phyloP scores from a whole-genome alignment of 2,329 filamentous ascomycete species.

The Diaporthe ampelina region DNA sequence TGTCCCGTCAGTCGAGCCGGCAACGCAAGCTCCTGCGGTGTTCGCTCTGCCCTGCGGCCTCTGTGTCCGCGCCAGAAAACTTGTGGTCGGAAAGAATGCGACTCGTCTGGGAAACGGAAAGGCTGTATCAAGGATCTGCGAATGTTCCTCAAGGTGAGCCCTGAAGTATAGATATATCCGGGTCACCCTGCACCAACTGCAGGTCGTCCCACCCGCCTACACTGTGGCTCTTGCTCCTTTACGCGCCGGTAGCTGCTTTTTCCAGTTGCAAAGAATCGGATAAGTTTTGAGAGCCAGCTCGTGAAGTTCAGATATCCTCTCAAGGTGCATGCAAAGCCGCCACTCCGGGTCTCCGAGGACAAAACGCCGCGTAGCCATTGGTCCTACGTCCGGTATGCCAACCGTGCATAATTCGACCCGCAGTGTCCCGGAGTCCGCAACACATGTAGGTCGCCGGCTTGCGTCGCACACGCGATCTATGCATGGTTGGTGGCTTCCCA shows the following conservation, averaged over 20 bases:
- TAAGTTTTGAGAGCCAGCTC: constrained; percentile 8
- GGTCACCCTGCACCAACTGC: neutral
- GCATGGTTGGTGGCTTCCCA: neutral
- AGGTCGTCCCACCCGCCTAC: constrained; percentile 4
- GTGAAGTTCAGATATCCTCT: neutral
- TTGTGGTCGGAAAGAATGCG: neutral
- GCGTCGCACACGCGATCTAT: constrained; percentile 8
- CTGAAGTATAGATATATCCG: neutral
- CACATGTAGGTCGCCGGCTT: constrained; percentile 9
- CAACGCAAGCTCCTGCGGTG: constrained; percentile 7
- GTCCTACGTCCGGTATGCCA: constrained; percentile 20
- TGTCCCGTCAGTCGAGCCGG: neutral
- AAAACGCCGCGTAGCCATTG: neutral
- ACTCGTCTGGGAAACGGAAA: neutral
- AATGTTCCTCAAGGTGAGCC: neutral
- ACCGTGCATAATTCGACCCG: neutral
- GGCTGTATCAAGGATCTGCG: neutral
- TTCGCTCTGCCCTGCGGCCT: neutral
- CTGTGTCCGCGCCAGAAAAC: neutral
- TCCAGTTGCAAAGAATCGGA: constrained; percentile 2
- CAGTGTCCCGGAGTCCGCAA: constrained; percentile 1
- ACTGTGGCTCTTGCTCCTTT: neutral
- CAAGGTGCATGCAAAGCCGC: neutral
- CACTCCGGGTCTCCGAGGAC: neutral
- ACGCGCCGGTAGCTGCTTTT: constrained; percentile 17